phyloP scores from a whole-genome alignment of 176 grass and related monocot genomes.

The Tillandsia leiboldiana region DNA sequence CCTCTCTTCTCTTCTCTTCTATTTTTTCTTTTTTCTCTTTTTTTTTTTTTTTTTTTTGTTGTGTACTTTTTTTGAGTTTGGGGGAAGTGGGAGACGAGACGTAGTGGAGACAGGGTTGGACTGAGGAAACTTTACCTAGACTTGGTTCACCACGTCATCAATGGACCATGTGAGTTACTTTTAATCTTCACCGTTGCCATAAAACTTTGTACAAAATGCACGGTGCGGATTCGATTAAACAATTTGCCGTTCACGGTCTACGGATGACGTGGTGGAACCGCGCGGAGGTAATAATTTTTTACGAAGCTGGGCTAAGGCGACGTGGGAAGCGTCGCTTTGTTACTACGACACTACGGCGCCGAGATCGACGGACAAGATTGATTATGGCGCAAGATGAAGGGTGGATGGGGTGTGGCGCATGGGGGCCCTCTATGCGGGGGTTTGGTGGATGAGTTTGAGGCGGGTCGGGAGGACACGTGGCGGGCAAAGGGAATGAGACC shows the following conservation, averaged over 20 bases:
- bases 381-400: not conserved
- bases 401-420: not conserved
- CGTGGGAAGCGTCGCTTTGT: not conserved
- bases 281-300: no score
- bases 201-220: no score
- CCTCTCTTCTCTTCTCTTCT: not conserved
- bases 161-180: not conserved
- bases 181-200: not conserved
- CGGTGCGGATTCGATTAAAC: no score
- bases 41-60: not conserved
- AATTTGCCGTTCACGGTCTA: no score
- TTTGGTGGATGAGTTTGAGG: not conserved
- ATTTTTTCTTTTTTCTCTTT: not conserved
- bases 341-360: not conserved
- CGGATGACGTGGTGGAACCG: no score
- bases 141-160: conserved; percentile 7
- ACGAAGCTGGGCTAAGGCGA: no score
- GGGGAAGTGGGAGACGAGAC: not conserved
- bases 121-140: not conserved
- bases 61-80: not conserved
- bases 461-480: conserved; percentile 27
- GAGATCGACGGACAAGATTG: not conserved
- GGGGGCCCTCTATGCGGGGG: not conserved
- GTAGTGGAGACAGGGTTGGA: not conserved
- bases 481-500: conserved; percentile 21